Conservation (phyloP, 78 protist genomes). For the Anaeramoeba flamelloides region DNA sequence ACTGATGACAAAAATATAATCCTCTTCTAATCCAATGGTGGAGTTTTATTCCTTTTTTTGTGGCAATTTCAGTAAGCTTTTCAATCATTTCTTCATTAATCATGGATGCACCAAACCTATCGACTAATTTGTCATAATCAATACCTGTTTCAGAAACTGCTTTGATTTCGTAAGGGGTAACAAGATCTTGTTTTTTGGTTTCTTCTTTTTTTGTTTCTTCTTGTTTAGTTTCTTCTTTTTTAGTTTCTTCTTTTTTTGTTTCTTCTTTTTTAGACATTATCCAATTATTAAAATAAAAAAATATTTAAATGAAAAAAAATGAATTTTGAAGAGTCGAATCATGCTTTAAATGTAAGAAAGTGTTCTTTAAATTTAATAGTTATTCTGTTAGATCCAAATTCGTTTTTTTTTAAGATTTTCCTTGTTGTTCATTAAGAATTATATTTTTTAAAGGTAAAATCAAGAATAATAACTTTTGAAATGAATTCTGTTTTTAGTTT, state of each 20-base stretch:
- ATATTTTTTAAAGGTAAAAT: too few relatives aligned
- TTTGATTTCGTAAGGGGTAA: too few relatives aligned
- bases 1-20: slow-evolving; percentile 17
- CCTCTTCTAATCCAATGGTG: slow-evolving; percentile 24
- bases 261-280: neutral
- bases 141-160: slow-evolving; percentile 16
- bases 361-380: too few relatives aligned
- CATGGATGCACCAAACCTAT: slow-evolving; percentile 6
- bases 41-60: neutral
- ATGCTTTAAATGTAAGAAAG: too few relatives aligned
- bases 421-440: too few relatives aligned
- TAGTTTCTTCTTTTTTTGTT: neutral
- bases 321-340: too few relatives aligned
- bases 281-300: neutral
- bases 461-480: too few relatives aligned
- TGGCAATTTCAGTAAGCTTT: neutral
- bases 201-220: slow-evolving; percentile 7
- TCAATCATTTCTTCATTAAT: slow-evolving; percentile 9
- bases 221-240: neutral
- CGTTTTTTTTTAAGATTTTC: too few relatives aligned
- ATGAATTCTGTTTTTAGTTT: too few relatives aligned
- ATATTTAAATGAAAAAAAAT: neutral
- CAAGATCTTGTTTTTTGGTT: slow-evolving; percentile 18
- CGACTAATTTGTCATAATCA: slow-evolving; percentile 27
- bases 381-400: too few relatives aligned